phyloP scores from a whole-genome alignment of 805 yeast genomes.

The Zygosaccharomyces pseudorouxii region DNA sequence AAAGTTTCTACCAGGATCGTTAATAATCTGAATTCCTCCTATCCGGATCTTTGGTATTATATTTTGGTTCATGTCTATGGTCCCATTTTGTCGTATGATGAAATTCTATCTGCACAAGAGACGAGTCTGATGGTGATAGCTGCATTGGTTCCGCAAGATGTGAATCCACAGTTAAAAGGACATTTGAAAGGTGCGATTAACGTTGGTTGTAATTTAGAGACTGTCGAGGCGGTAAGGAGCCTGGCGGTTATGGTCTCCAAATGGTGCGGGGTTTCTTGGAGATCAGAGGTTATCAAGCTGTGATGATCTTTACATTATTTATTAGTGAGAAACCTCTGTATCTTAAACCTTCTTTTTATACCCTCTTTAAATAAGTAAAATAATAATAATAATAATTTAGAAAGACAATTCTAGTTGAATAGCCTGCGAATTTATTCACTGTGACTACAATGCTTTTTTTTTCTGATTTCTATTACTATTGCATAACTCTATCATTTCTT shows the following conservation, averaged over 20 bases:
- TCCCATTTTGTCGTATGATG: conserved; percentile 66
- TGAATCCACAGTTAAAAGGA: conserved; percentile 87
- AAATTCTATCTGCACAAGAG: conserved; percentile 57
- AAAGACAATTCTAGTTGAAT: background rate
- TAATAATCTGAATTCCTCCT: conserved; percentile 63
- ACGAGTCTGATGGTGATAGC: conserved; percentile 76
- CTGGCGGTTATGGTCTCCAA: conserved; percentile 60
- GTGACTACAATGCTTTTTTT: background rate
- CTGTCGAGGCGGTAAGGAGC: conserved; percentile 53
- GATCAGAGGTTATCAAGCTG: conserved; percentile 34
- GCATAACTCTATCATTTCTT: conserved; percentile 13
- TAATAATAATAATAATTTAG: background rate
- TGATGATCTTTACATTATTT: conserved; percentile 38
- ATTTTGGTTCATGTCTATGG: conserved; percentile 71
- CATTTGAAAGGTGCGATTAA: conserved; percentile 83
- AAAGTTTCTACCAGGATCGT: conserved; percentile 67
- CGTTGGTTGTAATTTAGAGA: conserved; percentile 64
- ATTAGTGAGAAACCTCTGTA: conserved; percentile 40
- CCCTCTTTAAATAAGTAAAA: background rate
- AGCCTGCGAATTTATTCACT: background rate
- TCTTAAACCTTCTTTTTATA: background rate
- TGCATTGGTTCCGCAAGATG: conserved; percentile 85
- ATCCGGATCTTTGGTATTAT: conserved; percentile 80
- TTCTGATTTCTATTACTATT: background rate
- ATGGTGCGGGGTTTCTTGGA: conserved; percentile 73